Evolutionary conservation across 169 alveolate genomes (phyloP).

Genomic region (Plasmodium knowlesi): DNA sequence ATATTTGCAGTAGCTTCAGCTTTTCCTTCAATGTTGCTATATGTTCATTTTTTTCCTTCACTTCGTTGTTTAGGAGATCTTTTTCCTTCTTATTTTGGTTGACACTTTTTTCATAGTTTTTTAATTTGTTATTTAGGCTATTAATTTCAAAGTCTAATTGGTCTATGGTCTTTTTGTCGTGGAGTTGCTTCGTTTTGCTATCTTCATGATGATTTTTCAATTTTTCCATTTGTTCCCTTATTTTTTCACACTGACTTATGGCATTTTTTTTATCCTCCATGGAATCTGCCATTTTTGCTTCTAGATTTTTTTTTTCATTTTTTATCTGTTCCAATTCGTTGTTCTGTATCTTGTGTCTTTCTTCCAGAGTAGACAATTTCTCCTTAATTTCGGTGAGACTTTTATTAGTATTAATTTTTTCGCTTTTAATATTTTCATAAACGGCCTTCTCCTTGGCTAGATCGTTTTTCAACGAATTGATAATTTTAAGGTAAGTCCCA

Average conservation of each 20-base stretch:
- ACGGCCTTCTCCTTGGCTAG: constrained; percentile 51
- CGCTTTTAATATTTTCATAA: constrained; percentile 79
- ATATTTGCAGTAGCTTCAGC: constrained; percentile 87
- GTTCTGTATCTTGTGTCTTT: constrained; percentile 85
- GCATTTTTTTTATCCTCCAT: constrained; percentile 87
- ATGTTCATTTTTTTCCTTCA: constrained; percentile 90
- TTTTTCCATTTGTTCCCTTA: constrained; percentile 85
- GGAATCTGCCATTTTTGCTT: constrained; percentile 76
- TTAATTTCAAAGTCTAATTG: constrained; percentile 88
- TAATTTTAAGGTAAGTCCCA: constrained; percentile 35
- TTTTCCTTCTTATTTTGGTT: constrained; percentile 83
- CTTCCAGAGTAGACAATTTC: constrained; percentile 86
- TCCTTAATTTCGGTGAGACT: constrained; percentile 89
- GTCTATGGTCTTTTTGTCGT: constrained; percentile 87
- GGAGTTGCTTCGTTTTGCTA: constrained; percentile 85
- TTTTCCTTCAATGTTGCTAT: constrained; percentile 89
- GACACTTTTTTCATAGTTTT: constrained; percentile 87
- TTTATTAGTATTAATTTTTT: constrained; percentile 90
- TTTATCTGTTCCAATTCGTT: constrained; percentile 71
- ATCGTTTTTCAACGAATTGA: constrained; percentile 50
- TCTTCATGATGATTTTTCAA: constrained; percentile 87
- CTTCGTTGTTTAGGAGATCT: constrained; percentile 87
- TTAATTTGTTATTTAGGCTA: constrained; percentile 87
- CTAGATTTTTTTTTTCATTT: constrained; percentile 72
- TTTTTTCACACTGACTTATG: constrained; percentile 82